A percentile compares a stretch with the other conserved stretches of the same genome.
Evolutionary conservation across 1,284 basidiomycete genomes (phyloP).

Genomic region (Malassezia sympodialis): DNA sequence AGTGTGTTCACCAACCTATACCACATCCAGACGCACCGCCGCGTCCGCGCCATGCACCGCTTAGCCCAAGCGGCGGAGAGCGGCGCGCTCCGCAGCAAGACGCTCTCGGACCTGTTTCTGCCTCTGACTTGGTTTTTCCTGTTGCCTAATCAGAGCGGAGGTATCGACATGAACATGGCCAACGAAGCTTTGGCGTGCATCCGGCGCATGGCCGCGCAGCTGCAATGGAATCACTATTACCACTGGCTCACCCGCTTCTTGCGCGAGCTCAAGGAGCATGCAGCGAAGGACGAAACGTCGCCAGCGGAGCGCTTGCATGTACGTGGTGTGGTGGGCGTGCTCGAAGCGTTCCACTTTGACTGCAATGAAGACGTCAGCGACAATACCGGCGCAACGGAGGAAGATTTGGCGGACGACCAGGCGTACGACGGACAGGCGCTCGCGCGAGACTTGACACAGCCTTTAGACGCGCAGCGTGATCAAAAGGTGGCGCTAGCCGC

Average conservation of each 20-base stretch:
- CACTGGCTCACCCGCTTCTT: constrained; percentile 72
- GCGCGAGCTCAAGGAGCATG: constrained; percentile 51
- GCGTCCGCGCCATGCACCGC: constrained; percentile 74
- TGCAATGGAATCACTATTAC: constrained; percentile 74
- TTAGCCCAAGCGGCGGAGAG: constrained; percentile 71
- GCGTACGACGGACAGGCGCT: constrained; percentile 7
- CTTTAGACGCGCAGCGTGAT: neutral
- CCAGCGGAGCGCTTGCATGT: constrained; percentile 53
- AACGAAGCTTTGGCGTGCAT: constrained; percentile 72
- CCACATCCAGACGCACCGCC: constrained; percentile 86
- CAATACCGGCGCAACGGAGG: constrained; percentile 57
- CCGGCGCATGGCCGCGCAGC: constrained; percentile 28
- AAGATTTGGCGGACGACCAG: constrained; percentile 20
- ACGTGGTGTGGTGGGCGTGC: constrained; percentile 70
- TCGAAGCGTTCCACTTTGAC: constrained; percentile 83
- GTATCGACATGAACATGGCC: constrained; percentile 75
- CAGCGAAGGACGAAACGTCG: constrained; percentile 11
- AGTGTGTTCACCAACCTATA: constrained; percentile 94
- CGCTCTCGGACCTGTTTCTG: constrained; percentile 71
- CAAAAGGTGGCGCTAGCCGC: constrained; percentile 11
- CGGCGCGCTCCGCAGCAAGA: constrained; percentile 61
- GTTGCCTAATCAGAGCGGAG: constrained; percentile 51
- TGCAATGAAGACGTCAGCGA: constrained; percentile 25
- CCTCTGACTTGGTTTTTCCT: constrained; percentile 80
- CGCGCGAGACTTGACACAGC: neutral